phyloP scores from a whole-genome alignment of 1,284 basidiomycete genomes.

The Cutaneotrichosporon dermatis region DNA sequence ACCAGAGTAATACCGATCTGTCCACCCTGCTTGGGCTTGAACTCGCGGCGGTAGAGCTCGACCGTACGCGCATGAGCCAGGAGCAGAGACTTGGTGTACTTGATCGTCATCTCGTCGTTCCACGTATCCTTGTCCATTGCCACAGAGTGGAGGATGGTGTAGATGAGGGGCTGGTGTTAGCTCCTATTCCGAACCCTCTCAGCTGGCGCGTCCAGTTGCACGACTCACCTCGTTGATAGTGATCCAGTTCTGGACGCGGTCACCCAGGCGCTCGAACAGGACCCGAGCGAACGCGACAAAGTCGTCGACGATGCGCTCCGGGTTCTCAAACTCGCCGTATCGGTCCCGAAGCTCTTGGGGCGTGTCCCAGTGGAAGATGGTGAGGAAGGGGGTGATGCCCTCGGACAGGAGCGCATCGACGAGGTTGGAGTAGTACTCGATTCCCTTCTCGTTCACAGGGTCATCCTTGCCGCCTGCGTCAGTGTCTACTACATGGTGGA shows the following conservation, averaged over 20 bases:
- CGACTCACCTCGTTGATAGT: constrained; percentile 38
- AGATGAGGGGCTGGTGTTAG: constrained; percentile 24
- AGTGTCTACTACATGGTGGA: constrained; percentile 1
- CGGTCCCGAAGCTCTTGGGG: constrained; percentile 63
- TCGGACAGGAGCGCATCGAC: constrained; percentile 58
- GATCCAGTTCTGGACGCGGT: constrained; percentile 66
- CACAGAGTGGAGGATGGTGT: constrained; percentile 10
- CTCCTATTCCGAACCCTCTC: too few species aligned
- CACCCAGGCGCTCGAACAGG: constrained; percentile 65
- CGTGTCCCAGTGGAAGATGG: constrained; percentile 59
- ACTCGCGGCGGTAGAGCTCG: constrained; percentile 27
- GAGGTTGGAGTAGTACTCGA: constrained; percentile 57
- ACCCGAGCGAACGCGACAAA: constrained; percentile 62
- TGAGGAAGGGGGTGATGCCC: constrained; percentile 46
- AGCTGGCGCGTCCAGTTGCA: too few species aligned
- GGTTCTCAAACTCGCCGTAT: constrained; percentile 60
- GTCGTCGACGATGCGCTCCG: constrained; percentile 53
- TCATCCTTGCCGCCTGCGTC: constrained; percentile 56
- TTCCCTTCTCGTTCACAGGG: constrained; percentile 61
- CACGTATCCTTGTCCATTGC: constrained; percentile 7
- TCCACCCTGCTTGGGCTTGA: constrained; percentile 16
- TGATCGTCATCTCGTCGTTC: constrained; percentile 3
- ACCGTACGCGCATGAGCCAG: constrained; percentile 27
- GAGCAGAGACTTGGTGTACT: constrained; percentile 14
- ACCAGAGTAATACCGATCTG: constrained; percentile 28